Conservation (phyloP, 1,139 yeast genomes). For the Blastobotrys buckinghamii region DNA sequence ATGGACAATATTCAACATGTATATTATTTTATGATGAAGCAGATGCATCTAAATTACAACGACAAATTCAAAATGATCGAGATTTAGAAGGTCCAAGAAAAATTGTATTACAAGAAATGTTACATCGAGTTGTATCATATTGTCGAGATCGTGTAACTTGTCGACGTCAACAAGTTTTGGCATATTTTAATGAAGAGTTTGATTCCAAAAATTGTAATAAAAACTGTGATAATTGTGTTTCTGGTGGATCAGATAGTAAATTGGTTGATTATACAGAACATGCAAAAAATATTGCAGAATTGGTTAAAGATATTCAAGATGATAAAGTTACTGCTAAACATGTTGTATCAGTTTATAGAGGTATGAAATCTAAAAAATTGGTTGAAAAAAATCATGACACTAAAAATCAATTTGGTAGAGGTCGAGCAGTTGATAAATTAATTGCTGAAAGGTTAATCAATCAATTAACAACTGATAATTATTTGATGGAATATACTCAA, state of each 20-base stretch:
- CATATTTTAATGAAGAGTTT: conserved; percentile 82
- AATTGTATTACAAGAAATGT: conserved; percentile 70
- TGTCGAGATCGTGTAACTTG: conserved; percentile 92
- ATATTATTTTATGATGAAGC: conserved; percentile 71
- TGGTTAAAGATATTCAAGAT: conserved; percentile 52
- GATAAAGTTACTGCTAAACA: conserved; percentile 69
- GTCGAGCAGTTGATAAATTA: conserved; percentile 54
- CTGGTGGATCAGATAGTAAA: conserved; percentile 17
- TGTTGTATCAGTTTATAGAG: conserved; percentile 79
- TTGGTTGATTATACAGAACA: conserved; percentile 60
- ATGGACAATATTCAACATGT: conserved; percentile 77
- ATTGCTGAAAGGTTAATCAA: conserved; percentile 47
- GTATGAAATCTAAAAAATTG: conserved; percentile 60
- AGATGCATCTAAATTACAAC: conserved; percentile 57
- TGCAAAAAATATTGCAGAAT: conserved; percentile 52
- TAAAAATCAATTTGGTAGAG: conserved; percentile 54
- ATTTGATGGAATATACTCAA: conserved; percentile 64
- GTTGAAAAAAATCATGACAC: conserved; percentile 56
- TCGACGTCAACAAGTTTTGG: conserved; percentile 79
- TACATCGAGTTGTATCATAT: conserved; percentile 81
- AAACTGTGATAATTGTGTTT: conserved; percentile 81
- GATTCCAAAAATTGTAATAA: conserved; percentile 59
- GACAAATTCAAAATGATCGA: conserved; percentile 70
- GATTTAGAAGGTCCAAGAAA: conserved; percentile 59
- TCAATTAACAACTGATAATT: conserved; percentile 53